Evolutionary conservation across 768 basidiomycete genomes (phyloP).

Genomic region (Leccinum obscurum): DNA sequence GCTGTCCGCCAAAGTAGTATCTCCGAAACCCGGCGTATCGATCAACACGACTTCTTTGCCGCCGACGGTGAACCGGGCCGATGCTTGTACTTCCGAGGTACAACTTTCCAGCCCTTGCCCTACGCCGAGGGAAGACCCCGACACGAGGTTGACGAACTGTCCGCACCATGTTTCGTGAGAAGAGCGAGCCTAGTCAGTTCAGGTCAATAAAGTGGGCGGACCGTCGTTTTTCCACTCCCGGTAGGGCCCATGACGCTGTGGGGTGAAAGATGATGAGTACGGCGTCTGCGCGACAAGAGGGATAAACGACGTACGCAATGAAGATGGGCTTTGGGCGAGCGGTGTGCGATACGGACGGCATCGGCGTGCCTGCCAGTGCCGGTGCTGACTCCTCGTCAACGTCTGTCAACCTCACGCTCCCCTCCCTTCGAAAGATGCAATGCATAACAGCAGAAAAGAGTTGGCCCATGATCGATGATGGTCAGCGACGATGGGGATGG

Average conservation of each 20-base stretch:
- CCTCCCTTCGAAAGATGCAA: conserved; percentile 11
- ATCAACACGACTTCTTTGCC: conserved; percentile 47
- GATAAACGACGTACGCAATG: conserved; percentile 24
- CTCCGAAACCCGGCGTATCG: conserved; percentile 65
- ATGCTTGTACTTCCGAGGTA: conserved; percentile 33
- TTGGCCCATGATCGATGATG: conserved; percentile 23
- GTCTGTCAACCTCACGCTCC: conserved; percentile 16
- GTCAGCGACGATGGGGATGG: conserved; percentile 14
- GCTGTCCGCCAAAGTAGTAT: conserved; percentile 47
- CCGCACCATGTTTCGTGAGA: background rate
- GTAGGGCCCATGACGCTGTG: conserved; percentile 33
- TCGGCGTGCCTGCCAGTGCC: background rate
- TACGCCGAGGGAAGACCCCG: conserved; percentile 30
- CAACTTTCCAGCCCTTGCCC: conserved; percentile 36
- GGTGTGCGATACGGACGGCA: conserved; percentile 1
- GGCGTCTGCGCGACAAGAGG: background rate
- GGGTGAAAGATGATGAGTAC: conserved; percentile 8
- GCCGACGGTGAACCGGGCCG: conserved; percentile 22
- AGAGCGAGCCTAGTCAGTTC: background rate
- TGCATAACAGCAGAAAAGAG: conserved; percentile 4
- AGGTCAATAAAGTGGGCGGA: conserved; percentile 10
- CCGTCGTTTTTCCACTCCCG: conserved; percentile 34
- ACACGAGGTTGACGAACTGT: conserved; percentile 37
- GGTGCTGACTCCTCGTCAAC: conserved; percentile 20
- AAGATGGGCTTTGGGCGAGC: conserved; percentile 20